Base-by-base conservation (phyloP, 1,139 yeast genomes). In the Geotrichum bryndzae region DNA sequence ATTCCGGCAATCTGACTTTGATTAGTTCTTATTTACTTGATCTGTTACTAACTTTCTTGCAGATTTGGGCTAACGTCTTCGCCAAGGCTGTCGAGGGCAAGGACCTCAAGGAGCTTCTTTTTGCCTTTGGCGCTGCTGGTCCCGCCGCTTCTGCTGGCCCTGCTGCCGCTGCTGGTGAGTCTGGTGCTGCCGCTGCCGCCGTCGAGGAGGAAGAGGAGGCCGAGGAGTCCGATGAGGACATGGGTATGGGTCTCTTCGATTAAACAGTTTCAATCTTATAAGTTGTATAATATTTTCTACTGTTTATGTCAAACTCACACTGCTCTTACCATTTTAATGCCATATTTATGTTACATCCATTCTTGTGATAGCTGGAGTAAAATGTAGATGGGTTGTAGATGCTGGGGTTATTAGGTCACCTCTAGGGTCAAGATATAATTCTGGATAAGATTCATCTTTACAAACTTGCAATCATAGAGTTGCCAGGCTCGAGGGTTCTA, bases 61-160 rank as follows among this genome's bases (percentile, higher is more conserved):
- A 80, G 81, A 84, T 90, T 83, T 92, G 98, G 97, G 90, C 96
- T 77, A 91, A 90, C 76, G 85, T 89, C 76, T 94, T 83, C 84
- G 95, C 98, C 76, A 88, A 90, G 84, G 98, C 98, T 78, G 86
- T 94, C 76, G 96, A 88, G 81, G 97, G 97, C 79, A 89, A 90
- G 84, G 86, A 92, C 86, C 82, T 94, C 79, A 92, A 92, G 86
- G 92, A 89, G 76, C 83, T 90, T 78, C 84, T 90, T 78, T 84
- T 86, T 81, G 87, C 90, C 77, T 84, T 90, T 81, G 86, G 90
- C 74, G 79, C 84, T 70, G 86, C 84, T 73, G 84, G 87, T 73
- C 81, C 88, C 70, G 83, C 86, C 72, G 80, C 86, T 67, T 82
- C 84, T 68, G 80, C 83, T 68, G 81, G 81, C 69, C 82, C 81